Conservation (phyloP, 805 yeast species). For the Yamadazyma tumulicola region DNA sequence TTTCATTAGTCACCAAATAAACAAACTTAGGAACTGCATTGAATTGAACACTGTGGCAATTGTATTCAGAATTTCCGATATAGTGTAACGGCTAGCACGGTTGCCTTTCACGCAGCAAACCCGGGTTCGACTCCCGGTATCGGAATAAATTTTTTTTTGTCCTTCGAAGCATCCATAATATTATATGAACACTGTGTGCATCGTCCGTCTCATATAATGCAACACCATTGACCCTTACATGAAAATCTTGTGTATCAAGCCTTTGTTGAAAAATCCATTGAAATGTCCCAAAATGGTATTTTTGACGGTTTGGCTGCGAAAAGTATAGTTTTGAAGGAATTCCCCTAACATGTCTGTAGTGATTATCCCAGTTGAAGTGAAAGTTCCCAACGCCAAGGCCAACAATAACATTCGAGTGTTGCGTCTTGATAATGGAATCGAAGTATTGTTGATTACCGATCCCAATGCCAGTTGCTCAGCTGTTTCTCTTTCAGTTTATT, state of each 20-base stretch:
- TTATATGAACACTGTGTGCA: too few relatives aligned
- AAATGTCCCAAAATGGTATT: constrained; percentile 5
- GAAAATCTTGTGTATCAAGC: too few relatives aligned
- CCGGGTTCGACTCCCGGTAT: constrained; percentile 88
- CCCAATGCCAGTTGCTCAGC: constrained; percentile 62
- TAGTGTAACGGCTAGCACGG: constrained; percentile 55
- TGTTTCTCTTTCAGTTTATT: constrained; percentile 68
- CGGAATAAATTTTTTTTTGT: constrained; percentile 41
- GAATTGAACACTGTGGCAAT: too few relatives aligned
- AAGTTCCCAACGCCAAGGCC: constrained; percentile 32
- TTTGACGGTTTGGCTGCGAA: constrained; percentile 11
- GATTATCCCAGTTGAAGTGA: constrained; percentile 10
- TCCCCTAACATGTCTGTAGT: not conserved
- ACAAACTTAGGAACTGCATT: too few relatives aligned
- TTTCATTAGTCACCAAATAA: too few relatives aligned
- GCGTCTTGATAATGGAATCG: constrained; percentile 64
- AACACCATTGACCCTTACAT: too few relatives aligned
- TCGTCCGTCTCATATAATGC: too few relatives aligned
- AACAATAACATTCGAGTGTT: constrained; percentile 43
- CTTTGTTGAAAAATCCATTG: constrained; percentile 7
- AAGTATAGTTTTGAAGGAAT: not conserved
- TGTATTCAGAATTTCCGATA: constrained; percentile 42
- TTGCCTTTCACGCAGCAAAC: constrained; percentile 53
- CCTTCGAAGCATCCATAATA: too few relatives aligned
- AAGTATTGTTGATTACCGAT: constrained; percentile 70